Percentiles rank a stretch among this genome's conserved stretches.
phyloP scores from a whole-genome alignment of 2,329 filamentous ascomycete genomes.

The Trichoderma brevicompactum region DNA sequence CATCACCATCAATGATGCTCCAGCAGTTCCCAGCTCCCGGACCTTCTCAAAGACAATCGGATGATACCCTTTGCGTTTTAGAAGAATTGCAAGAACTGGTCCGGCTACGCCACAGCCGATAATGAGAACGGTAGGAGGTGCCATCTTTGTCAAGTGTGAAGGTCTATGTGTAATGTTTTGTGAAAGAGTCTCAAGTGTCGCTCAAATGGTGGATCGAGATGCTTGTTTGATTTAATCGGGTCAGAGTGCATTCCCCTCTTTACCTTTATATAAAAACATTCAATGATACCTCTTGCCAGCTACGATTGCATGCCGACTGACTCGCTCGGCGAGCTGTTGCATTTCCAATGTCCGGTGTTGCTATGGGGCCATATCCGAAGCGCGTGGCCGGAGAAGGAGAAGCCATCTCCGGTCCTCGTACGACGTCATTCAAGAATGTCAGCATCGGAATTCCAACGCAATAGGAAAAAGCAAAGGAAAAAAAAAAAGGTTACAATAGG shows the following conservation, averaged over 20 bases:
- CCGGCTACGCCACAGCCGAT: slow-evolving; percentile 37
- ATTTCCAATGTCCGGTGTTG: not conserved
- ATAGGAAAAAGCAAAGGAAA: too few species aligned
- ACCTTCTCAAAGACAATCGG: slow-evolving; percentile 37
- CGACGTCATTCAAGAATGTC: not conserved
- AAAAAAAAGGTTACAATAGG: not conserved
- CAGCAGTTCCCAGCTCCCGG: slow-evolving; percentile 33
- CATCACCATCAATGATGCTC: slow-evolving; percentile 37
- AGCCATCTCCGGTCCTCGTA: slow-evolving; percentile 8
- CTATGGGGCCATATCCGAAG: not conserved
- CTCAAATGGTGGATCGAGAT: not conserved
- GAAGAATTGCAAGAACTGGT: slow-evolving; percentile 33
- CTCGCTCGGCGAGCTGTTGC: not conserved
- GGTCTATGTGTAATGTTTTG: not conserved
- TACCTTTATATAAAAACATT: slow-evolving; percentile 1
- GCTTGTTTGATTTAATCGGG: too few species aligned
- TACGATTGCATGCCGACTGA: not conserved
- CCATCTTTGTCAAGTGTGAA: not conserved
- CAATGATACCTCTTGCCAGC: not conserved
- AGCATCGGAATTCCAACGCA: not conserved
- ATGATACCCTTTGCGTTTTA: slow-evolving; percentile 36
- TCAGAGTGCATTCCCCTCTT: not conserved
- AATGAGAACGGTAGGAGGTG: slow-evolving; percentile 33
- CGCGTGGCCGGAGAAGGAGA: not conserved
- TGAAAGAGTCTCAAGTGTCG: not conserved